Conservation (phyloP, 2,329 filamentous ascomycete species). For the Rosellinia necatrix region DNA sequence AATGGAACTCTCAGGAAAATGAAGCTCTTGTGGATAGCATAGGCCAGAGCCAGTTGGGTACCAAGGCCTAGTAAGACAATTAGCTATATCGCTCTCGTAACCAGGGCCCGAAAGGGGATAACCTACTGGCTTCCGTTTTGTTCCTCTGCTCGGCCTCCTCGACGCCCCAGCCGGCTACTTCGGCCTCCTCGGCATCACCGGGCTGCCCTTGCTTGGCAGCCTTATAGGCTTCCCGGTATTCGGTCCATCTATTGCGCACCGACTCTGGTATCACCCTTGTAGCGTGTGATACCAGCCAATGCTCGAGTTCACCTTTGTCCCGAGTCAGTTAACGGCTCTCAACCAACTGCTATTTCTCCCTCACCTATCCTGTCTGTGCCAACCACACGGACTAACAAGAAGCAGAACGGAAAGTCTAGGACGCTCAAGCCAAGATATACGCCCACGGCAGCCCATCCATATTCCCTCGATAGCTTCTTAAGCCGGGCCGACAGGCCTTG, state of each 20-base stretch:
- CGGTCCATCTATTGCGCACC: conserved; percentile 58
- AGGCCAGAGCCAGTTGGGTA: conserved; percentile 89
- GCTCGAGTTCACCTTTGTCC: conserved; percentile 65
- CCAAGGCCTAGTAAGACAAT: conserved; percentile 55
- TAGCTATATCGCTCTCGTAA: conserved; percentile 12
- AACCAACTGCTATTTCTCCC: conserved; percentile 34
- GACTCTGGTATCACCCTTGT: conserved; percentile 64
- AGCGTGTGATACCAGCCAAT: conserved; percentile 66
- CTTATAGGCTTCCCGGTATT: conserved; percentile 54
- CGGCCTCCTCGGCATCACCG: conserved; percentile 52
- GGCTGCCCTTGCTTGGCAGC: conserved; percentile 49
- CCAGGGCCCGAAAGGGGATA: background rate
- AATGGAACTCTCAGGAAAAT: conserved; percentile 95
- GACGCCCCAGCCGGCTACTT: conserved; percentile 64
- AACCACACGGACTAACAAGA: conserved; percentile 79
- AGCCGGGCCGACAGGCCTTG: conserved; percentile 69
- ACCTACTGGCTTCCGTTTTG: conserved; percentile 75
- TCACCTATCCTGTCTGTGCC: conserved; percentile 85
- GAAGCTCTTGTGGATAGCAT: conserved; percentile 96
- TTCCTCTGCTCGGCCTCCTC: conserved; percentile 66
- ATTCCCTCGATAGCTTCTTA: conserved; percentile 85
- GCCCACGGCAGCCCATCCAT: conserved; percentile 92
- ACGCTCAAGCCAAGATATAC: conserved; percentile 84
- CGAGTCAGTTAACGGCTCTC: conserved; percentile 19
- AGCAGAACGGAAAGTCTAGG: conserved; percentile 94